Percentiles rank a stretch among this genome's conserved stretches.
phyloP scores from a whole-genome alignment of 805 yeast species.

The Blastobotrys chiropterorum region DNA sequence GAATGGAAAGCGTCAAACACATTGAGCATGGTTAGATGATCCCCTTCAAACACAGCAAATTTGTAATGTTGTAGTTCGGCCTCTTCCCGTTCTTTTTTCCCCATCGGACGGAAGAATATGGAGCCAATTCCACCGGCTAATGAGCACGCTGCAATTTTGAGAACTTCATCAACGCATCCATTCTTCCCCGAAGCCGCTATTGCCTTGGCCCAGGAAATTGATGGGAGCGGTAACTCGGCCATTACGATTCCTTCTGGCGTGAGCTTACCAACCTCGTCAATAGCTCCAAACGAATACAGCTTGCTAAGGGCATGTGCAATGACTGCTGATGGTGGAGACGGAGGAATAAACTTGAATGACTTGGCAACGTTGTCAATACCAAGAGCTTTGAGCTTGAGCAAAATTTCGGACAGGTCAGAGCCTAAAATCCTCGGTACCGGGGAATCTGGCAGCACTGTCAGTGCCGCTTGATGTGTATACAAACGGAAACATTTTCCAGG shows the following conservation, averaged over 20 bases:
- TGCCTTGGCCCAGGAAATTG: conserved; percentile 60
- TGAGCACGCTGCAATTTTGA: conserved; percentile 70
- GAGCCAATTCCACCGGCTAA: conserved; percentile 59
- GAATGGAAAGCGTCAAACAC: conserved; percentile 49
- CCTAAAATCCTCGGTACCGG: conserved; percentile 67
- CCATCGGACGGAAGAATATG: conserved; percentile 56
- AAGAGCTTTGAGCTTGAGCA: conserved; percentile 60
- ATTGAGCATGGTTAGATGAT: conserved; percentile 71
- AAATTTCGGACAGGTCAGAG: conserved; percentile 62
- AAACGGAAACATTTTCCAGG: conserved; percentile 28
- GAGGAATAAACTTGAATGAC: conserved; percentile 73
- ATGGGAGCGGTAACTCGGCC: conserved; percentile 69
- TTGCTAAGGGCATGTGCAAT: conserved; percentile 65
- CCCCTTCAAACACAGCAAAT: conserved; percentile 68
- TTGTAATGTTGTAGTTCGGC: too few species aligned
- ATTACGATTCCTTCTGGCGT: conserved; percentile 57
- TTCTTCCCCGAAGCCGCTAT: conserved; percentile 50
- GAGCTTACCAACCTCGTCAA: conserved; percentile 60
- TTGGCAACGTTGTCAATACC: conserved; percentile 50
- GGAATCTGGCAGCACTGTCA: conserved; percentile 78
- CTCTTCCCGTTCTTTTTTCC: too few species aligned
- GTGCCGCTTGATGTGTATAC: conserved; percentile 42
- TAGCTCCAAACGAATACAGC: conserved; percentile 68
- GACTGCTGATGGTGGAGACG: conserved; percentile 64
- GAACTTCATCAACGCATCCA: conserved; percentile 59